Conservation (phyloP, 2,329 filamentous ascomycete genomes). For the Chaetothyriales sp. region DNA sequence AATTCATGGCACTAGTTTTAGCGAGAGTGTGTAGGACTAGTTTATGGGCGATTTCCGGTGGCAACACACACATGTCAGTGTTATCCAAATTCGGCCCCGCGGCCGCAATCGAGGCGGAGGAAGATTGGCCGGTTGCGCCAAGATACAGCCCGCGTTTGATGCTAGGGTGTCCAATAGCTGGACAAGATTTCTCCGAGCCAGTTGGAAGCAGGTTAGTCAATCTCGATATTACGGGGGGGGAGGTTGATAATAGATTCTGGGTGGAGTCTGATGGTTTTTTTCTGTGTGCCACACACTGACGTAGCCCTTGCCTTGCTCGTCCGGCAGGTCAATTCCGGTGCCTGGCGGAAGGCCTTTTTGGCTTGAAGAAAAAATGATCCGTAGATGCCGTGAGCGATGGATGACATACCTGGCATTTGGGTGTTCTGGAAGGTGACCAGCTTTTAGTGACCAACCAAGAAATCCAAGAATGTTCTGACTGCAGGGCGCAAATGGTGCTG, state of each 20-base stretch:
- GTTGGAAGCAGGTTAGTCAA: not conserved
- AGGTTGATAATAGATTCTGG: not conserved
- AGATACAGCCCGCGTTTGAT: not conserved
- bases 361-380: not conserved
- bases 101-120: not conserved
- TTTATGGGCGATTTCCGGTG: not conserved
- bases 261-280: not conserved
- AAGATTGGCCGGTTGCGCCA: not conserved
- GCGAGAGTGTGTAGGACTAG: not conserved
- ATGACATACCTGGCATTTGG: not conserved
- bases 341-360: too few relatives aligned
- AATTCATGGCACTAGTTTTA: not conserved
- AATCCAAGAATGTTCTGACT: too few relatives aligned
- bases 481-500: too few relatives aligned
- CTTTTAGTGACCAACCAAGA: not conserved
- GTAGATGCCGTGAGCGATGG: not conserved
- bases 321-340: not conserved
- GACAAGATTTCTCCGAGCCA: not conserved
- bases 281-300: not conserved
- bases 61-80: not conserved
- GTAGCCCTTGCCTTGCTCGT: not conserved
- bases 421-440: not conserved
- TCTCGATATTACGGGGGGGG: not conserved
- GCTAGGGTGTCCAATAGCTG: not conserved
- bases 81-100: not conserved